phyloP scores from a whole-genome alignment of 768 basidiomycete genomes.

The Tylopilus vinaceipallidus region DNA sequence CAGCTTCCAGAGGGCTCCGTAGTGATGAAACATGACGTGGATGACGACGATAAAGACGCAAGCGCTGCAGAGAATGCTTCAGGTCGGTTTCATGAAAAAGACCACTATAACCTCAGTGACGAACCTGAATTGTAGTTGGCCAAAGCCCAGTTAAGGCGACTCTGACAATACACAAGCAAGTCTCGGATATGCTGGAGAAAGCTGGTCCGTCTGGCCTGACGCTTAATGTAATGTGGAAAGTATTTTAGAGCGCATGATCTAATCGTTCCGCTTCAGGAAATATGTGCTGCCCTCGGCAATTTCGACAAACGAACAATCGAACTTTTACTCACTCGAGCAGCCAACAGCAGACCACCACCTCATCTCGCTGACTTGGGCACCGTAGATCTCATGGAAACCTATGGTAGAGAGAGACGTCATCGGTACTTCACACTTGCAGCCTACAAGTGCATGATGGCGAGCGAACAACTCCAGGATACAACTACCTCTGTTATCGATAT shows the following conservation, averaged over 20 bases:
- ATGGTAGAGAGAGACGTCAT: conserved; percentile 83
- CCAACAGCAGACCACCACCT: conserved; percentile 58
- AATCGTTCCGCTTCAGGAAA: conserved; percentile 45
- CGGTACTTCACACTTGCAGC: conserved; percentile 76
- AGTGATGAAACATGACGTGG: conserved; percentile 34
- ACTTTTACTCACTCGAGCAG: conserved; percentile 69
- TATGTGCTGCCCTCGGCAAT: conserved; percentile 57
- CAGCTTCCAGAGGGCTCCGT: conserved; percentile 35
- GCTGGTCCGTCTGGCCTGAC: conserved; percentile 70
- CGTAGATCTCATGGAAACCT: conserved; percentile 73
- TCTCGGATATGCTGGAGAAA: conserved; percentile 69
- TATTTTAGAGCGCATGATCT: neutral
- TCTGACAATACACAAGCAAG: conserved; percentile 74
- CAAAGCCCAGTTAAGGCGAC: conserved; percentile 52
- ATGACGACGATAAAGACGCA: conserved; percentile 40
- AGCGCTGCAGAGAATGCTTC: conserved; percentile 29
- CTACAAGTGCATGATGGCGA: conserved; percentile 59
- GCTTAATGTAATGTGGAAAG: conserved; percentile 48
- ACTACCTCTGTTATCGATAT: conserved; percentile 42
- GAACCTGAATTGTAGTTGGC: conserved; percentile 23
- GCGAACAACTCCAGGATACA: conserved; percentile 61
- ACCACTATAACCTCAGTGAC: neutral
- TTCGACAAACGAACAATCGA: conserved; percentile 85
- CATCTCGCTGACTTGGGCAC: conserved; percentile 74
- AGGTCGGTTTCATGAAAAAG: conserved; percentile 25